Base-by-base conservation (phyloP, 1,284 basidiomycete species). In the Moniliophthora roreri region DNA sequence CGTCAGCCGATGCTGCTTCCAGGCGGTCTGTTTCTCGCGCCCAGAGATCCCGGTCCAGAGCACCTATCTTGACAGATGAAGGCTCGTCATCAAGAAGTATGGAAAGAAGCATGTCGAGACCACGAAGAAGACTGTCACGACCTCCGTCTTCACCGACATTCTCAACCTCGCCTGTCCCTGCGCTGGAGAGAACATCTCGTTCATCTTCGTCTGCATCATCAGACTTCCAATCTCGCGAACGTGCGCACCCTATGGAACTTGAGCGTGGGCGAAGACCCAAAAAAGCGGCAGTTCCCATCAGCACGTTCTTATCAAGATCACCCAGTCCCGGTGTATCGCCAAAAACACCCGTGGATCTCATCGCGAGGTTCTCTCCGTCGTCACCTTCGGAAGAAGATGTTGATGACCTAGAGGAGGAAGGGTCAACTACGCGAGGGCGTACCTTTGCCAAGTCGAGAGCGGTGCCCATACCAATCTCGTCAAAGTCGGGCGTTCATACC, bases 41-140 rank as follows among this genome's bases (percentile, higher is more conserved):
- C 1, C 59, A 69, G 52, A 71, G 79, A 28, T 79, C 78, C 1
- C 59, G 71, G 40, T 79, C 77, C 13, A 64, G 76, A 16, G 68
- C 72, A 2, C 78, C 79, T 23, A 60, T 67, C 9, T 55, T 64
- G 1, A 67, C 68, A 20, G 66, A 67, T 3, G 67, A 67, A 45
- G 68, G 71, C 3, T 59, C 67, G 15, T 71, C 70, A 7, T 63
- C 65, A 3, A 62, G 72, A 45, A 71, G 70, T 40, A 60, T 62
- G 4, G 51, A 50, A 15, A 38, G 26, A 40, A 26, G n/a, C 20
- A 39, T 38, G 23, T 23, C 36, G 28, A 9, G 49, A 32, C 8
- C 38, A 9, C 4, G n/a, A 16, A 39, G 49, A 15, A 28, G 28
- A 20, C 36, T 20, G n/a, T 50, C 48, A 16, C 44, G 21, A 15